Evolutionary conservation across 1,139 yeast genomes (phyloP).

Genomic region (Pichia kudriavzevii): DNA sequence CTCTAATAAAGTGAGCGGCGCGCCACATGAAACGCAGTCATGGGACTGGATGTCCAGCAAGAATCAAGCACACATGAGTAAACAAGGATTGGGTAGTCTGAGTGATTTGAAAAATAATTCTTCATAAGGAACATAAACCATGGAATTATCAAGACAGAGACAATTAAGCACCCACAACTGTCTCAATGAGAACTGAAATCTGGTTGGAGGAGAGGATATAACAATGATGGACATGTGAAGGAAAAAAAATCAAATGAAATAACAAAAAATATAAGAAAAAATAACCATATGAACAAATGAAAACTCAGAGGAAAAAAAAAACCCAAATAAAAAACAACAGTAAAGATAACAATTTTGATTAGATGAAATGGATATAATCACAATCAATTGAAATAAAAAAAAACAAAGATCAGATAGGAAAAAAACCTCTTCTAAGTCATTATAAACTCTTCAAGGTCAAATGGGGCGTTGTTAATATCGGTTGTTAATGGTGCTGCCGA

Average conservation of each 20-base stretch:
- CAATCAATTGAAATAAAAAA: constrained; percentile 2
- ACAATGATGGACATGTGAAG: too few relatives aligned
- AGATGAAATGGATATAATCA: constrained; percentile 3
- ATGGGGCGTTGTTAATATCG: constrained; percentile 24
- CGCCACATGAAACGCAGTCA: constrained; percentile 28
- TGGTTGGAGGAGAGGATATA: too few relatives aligned
- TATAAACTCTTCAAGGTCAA: constrained; percentile 27
- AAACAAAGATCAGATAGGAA: background rate
- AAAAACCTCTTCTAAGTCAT: constrained; percentile 9
- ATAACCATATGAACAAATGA: background rate
- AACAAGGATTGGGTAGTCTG: background rate
- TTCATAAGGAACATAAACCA: too few relatives aligned
- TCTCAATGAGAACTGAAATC: constrained; percentile 7
- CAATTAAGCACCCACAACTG: constrained; percentile 7
- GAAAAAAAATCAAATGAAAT: too few relatives aligned
- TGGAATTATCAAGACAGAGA: constrained; percentile 1
- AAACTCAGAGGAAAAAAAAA: constrained; percentile 2
- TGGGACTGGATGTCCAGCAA: too few relatives aligned
- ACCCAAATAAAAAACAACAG: constrained; percentile 2
- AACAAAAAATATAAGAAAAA: constrained; percentile 1
- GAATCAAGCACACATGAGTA: too few relatives aligned
- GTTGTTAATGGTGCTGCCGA: constrained; percentile 33
- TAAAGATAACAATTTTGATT: background rate
- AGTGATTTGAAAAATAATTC: too few relatives aligned
- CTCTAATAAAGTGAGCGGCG: constrained; percentile 17